A percentile compares a stretch with the other conserved stretches of the same genome.
phyloP scores from a whole-genome alignment of 257 asterid species.

The Galeopsis tetrahit region DNA sequence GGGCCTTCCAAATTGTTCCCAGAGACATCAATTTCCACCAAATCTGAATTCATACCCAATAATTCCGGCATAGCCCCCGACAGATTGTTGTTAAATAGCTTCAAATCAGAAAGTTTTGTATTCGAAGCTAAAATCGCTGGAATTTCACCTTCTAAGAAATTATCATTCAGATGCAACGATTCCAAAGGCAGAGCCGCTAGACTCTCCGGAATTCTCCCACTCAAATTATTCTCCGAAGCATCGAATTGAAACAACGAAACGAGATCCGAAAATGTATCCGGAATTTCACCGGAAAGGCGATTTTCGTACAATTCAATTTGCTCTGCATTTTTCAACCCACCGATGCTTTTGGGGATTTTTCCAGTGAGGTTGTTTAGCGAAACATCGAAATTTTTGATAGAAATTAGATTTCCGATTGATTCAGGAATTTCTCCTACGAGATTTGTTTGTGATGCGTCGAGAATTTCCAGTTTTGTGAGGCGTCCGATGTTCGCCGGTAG shows the following conservation, averaged over 20 bases:
- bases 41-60: constrained; percentile 32
- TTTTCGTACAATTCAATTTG: constrained; percentile 32
- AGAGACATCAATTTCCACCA: constrained; percentile 30
- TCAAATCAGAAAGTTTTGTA: constrained; percentile 12
- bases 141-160: constrained; percentile 31
- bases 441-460: constrained; percentile 41
- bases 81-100: constrained; percentile 32
- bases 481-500: constrained; percentile 66
- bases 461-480: constrained; percentile 55
- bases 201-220: constrained; percentile 28
- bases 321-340: constrained; percentile 41
- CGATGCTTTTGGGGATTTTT: constrained; percentile 58
- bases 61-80: constrained; percentile 28
- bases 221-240: constrained; percentile 31
- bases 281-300: constrained; percentile 31
- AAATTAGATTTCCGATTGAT: constrained; percentile 56
- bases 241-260: constrained; percentile 30
- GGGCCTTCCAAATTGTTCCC: constrained; percentile 32
- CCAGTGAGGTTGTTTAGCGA: constrained; percentile 58
- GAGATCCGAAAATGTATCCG: constrained; percentile 31
- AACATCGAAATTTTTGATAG: constrained; percentile 54
- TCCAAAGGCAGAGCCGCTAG: constrained; percentile 32
- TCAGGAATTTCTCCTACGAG: constrained; percentile 66
- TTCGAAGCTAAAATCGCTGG: constrained; percentile 33
- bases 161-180: constrained; percentile 22